Evolutionary conservation across 2,329 filamentous ascomycete genomes (phyloP).

Genomic region (Coleophoma cylindrospora): DNA sequence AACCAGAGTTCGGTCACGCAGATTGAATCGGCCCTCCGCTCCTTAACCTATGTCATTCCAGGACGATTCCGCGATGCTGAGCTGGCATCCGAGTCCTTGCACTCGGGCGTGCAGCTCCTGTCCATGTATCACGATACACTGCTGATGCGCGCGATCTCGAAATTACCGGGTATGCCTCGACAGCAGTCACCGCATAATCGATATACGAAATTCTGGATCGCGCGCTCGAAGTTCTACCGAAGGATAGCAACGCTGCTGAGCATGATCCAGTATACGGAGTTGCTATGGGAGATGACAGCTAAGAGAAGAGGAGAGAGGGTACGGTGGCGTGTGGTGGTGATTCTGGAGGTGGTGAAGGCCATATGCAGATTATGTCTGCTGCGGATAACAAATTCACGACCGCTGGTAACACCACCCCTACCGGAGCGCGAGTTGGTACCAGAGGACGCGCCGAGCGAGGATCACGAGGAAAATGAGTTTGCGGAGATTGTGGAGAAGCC

Average conservation of each 20-base stretch:
- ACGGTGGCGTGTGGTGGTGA: slow-evolving; percentile 81
- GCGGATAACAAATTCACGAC: slow-evolving; percentile 75
- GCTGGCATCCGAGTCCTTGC: slow-evolving; percentile 87
- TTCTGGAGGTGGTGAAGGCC: slow-evolving; percentile 83
- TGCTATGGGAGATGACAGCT: slow-evolving; percentile 96
- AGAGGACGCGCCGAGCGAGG: slow-evolving; percentile 39
- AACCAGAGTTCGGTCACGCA: slow-evolving; percentile 92
- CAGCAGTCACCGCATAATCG: slow-evolving; percentile 52
- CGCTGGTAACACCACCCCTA: slow-evolving; percentile 75
- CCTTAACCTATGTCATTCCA: slow-evolving; percentile 92
- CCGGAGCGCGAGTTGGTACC: slow-evolving; percentile 81
- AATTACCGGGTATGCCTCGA: slow-evolving; percentile 45
- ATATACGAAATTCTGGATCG: slow-evolving; percentile 64
- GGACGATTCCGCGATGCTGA: slow-evolving; percentile 89
- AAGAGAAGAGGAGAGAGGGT: slow-evolving; percentile 79
- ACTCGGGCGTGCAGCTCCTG: slow-evolving; percentile 83
- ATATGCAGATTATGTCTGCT: slow-evolving; percentile 76
- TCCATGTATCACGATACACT: slow-evolving; percentile 91
- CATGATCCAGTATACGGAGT: slow-evolving; percentile 89
- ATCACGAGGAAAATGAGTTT: slow-evolving; percentile 34
- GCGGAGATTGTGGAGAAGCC: slow-evolving; percentile 31
- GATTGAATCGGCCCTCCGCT: slow-evolving; percentile 89
- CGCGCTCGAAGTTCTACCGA: slow-evolving; percentile 65
- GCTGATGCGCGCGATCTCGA: slow-evolving; percentile 60
- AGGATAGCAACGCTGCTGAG: slow-evolving; percentile 78